A percentile compares a stretch with the other conserved stretches of the same genome.
Evolutionary conservation across 2,329 filamentous ascomycete species (phyloP).

Genomic region (Paecilomyces sp.): DNA sequence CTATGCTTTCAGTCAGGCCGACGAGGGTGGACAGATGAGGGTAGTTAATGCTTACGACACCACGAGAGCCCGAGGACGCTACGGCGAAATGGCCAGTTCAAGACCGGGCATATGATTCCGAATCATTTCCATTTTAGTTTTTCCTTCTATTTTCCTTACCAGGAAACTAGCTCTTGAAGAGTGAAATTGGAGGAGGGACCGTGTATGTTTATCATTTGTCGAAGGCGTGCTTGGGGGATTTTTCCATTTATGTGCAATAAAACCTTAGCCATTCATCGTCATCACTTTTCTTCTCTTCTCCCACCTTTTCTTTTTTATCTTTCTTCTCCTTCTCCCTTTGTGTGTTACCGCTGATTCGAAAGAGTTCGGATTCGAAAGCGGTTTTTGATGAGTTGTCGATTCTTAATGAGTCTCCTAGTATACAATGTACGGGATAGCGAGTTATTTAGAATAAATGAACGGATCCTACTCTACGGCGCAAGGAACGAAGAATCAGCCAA

Average conservation of each 20-base stretch:
- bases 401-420: neutral
- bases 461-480: neutral
- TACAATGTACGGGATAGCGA: neutral
- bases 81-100: conserved; percentile 85
- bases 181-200: neutral
- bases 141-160: conserved; percentile 11
- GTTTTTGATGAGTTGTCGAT: conserved; percentile 1
- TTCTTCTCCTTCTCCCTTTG: conserved; percentile 8
- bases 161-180: conserved; percentile 3
- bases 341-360: conserved; percentile 1
- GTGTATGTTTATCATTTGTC: neutral
- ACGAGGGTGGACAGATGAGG: conserved; percentile 82
- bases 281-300: conserved; percentile 1
- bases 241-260: conserved; percentile 1
- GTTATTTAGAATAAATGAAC: neutral
- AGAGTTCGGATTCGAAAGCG: neutral
- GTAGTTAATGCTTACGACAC: conserved; percentile 98
- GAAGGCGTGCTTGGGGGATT: neutral
- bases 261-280: conserved; percentile 4
- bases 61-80: conserved; percentile 80
- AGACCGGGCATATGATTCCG: conserved; percentile 20
- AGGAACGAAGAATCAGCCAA: neutral
- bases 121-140: conserved; percentile 8
- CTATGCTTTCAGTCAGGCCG: conserved; percentile 95
- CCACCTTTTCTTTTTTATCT: conserved; percentile 6